These are phyloP conservation scores for Colletotrichum tropicicola DNA, from an alignment of 2,329 filamentous ascomycete species.

Conservation along the genomic window DNA sequence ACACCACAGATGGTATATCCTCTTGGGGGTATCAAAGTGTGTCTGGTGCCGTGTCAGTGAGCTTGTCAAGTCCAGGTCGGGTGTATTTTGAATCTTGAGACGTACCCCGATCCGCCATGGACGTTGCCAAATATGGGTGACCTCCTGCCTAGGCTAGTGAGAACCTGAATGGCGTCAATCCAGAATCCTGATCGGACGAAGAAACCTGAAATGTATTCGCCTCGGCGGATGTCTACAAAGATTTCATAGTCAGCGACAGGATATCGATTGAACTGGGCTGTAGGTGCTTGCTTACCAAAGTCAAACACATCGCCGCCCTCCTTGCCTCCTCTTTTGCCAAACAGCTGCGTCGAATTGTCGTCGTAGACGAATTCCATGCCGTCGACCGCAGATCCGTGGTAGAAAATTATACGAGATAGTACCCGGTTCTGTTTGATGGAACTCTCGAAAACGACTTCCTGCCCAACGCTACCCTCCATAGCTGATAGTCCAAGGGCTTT, in stretches of 20 bases:
- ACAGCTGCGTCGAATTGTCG: slow-evolving; percentile 82
- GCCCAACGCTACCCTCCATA: slow-evolving; percentile 73
- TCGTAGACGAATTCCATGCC: slow-evolving; percentile 95
- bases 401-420: slow-evolving; percentile 78
- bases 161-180: slow-evolving; percentile 89
- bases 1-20: slow-evolving; percentile 91
- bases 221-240: slow-evolving; percentile 78
- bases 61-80: background rate
- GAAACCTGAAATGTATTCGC: slow-evolving; percentile 90
- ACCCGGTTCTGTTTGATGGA: slow-evolving; percentile 75
- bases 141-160: slow-evolving; percentile 88
- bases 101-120: slow-evolving; percentile 83
- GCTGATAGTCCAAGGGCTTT: slow-evolving; percentile 77
- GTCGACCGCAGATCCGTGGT: slow-evolving; percentile 76
- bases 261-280: background rate
- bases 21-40: slow-evolving; percentile 86
- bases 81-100: slow-evolving; percentile 36
- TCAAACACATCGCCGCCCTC: slow-evolving; percentile 77
- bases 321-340: slow-evolving; percentile 82
- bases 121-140: slow-evolving; percentile 87
- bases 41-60: slow-evolving; percentile 59
- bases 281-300: slow-evolving; percentile 66
- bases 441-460: slow-evolving; percentile 80
- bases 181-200: slow-evolving; percentile 80
- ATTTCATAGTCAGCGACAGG: slow-evolving; percentile 9